phyloP scores from a whole-genome alignment of 208 protist species.

The Porcisia deanei region DNA sequence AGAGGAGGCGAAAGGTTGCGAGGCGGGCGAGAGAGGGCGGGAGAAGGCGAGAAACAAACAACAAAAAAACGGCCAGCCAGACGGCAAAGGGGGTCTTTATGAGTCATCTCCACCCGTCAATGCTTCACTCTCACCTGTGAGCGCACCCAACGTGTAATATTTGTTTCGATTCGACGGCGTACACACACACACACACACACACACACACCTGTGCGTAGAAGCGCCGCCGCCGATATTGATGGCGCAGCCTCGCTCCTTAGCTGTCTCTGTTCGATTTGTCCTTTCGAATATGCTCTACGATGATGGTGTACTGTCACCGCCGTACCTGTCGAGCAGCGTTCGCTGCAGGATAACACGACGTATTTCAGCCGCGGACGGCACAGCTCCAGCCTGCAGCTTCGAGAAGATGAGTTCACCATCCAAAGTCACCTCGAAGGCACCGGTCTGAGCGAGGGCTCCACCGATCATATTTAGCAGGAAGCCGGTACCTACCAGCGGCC shows the following conservation, averaged over 20 bases:
- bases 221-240: neutral
- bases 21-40: neutral
- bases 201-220: neutral
- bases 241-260: neutral
- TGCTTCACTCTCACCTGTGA: neutral
- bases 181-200: neutral
- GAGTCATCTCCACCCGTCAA: neutral
- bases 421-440: constrained; percentile 77
- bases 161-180: neutral
- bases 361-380: constrained; percentile 34
- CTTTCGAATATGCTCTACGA: constrained; percentile 3
- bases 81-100: neutral
- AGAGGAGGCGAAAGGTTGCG: neutral
- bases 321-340: constrained; percentile 41
- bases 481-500: constrained; percentile 47
- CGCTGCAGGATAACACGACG: constrained; percentile 37
- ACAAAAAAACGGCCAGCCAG: neutral
- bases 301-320: constrained; percentile 6
- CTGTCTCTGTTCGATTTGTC: neutral
- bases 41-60: neutral
- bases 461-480: constrained; percentile 69
- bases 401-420: constrained; percentile 66
- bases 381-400: constrained; percentile 48
- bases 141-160: neutral
- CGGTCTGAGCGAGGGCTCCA: constrained; percentile 42